These are phyloP conservation scores for Chamaecyparis obtusa DNA, from an alignment of 75 land plant species.

Conservation along the genomic window DNA sequence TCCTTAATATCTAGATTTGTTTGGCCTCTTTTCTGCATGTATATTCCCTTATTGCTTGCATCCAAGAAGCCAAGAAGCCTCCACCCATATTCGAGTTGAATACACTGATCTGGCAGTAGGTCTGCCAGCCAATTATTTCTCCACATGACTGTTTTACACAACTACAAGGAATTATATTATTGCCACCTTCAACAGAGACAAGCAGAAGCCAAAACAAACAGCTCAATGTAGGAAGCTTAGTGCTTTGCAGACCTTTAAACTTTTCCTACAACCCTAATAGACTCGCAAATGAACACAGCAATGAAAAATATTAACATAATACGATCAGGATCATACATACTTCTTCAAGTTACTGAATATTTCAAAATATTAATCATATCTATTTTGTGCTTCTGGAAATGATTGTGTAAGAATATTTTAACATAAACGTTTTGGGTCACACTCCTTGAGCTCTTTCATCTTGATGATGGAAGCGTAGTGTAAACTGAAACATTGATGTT, in stretches of 20 bases:
- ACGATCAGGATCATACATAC: neutral
- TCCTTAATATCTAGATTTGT: neutral
- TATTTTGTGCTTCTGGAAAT: too few species aligned
- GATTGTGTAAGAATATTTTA: too few species aligned
- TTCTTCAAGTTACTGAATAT: neutral
- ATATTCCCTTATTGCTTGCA: neutral
- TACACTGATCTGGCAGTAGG: neutral
- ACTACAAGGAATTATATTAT: neutral
- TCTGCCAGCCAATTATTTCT: neutral
- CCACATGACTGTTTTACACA: neutral
- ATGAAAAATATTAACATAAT: neutral
- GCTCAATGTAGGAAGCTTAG: neutral
- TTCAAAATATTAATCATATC: neutral
- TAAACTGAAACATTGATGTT: too few species aligned
- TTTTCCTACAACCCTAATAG: neutral
- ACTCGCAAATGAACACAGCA: neutral
- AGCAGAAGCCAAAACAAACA: neutral
- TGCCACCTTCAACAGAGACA: neutral
- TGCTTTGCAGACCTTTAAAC: neutral
- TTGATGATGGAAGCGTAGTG: too few species aligned
- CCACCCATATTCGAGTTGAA: neutral
- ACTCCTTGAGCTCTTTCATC: too few species aligned
- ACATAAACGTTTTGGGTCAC: too few species aligned
- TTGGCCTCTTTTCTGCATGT: neutral
- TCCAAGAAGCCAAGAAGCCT: neutral